Evolutionary conservation across 495 filamentous ascomycete genomes (phyloP).

Genomic region (Penicillium taxi): DNA sequence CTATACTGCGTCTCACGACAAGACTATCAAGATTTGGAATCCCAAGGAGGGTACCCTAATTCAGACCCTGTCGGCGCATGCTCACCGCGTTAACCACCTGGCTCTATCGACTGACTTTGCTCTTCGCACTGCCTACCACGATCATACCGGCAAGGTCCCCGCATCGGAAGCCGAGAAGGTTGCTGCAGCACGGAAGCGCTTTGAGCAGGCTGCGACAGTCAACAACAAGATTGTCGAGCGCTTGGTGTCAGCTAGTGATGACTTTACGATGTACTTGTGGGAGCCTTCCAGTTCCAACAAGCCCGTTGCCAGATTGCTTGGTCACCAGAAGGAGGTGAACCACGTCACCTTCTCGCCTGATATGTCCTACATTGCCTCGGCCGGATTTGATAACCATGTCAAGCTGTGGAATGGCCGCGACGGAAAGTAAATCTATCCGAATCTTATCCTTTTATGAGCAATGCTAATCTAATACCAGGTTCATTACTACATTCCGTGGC

Average conservation of each 20-base stretch:
- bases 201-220: conserved; percentile 76
- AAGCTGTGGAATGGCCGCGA: conserved; percentile 75
- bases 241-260: conserved; percentile 84
- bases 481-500: conserved; percentile 76
- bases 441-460: not conserved
- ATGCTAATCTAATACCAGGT: conserved; percentile 31
- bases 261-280: conserved; percentile 97
- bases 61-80: conserved; percentile 73
- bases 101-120: conserved; percentile 89
- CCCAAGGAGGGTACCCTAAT: conserved; percentile 66
- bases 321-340: conserved; percentile 95
- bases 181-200: conserved; percentile 72
- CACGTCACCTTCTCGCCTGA: conserved; percentile 91
- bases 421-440: conserved; percentile 45
- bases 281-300: conserved; percentile 72
- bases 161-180: conserved; percentile 59
- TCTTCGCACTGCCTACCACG: conserved; percentile 79
- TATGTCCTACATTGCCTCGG: conserved; percentile 75
- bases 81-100: conserved; percentile 94
- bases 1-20: conserved; percentile 87
- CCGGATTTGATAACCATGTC: conserved; percentile 86
- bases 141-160: conserved; percentile 70
- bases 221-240: conserved; percentile 74
- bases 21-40: conserved; percentile 89
- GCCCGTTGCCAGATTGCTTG: conserved; percentile 76